These are phyloP conservation scores for Kluyveromyces nonfermentans DNA, from an alignment of 805 yeast species.

Conservation along the genomic window DNA sequence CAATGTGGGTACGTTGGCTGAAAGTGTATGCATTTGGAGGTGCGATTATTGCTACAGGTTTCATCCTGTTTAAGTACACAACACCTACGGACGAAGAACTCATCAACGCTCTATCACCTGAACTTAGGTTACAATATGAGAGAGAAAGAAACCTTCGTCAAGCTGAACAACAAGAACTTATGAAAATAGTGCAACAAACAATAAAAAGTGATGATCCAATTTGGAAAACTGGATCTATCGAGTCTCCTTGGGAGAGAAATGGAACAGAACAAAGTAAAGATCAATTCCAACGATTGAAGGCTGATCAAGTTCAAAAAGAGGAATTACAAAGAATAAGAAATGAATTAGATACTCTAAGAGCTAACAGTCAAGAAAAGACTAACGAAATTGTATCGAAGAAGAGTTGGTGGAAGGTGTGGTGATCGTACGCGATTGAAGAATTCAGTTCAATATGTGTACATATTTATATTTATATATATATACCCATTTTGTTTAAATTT, in stretches of 20 bases:
- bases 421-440: background rate
- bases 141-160: slow-evolving; percentile 50
- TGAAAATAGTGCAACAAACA: slow-evolving; percentile 56
- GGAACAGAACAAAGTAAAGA: slow-evolving; percentile 26
- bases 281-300: slow-evolving; percentile 34
- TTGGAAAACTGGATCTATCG: slow-evolving; percentile 69
- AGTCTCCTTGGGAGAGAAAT: slow-evolving; percentile 52
- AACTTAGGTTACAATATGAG: slow-evolving; percentile 67
- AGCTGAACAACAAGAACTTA: slow-evolving; percentile 59
- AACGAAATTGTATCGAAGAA: slow-evolving; percentile 24
- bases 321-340: slow-evolving; percentile 24
- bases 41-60: slow-evolving; percentile 67
- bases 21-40: slow-evolving; percentile 51
- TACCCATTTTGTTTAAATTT: background rate
- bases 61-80: slow-evolving; percentile 56
- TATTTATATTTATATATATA: slow-evolving; percentile 4
- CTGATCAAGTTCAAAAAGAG: slow-evolving; percentile 25
- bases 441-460: background rate
- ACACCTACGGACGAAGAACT: slow-evolving; percentile 82
- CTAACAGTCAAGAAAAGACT: slow-evolving; percentile 31
- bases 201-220: slow-evolving; percentile 65
- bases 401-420: slow-evolving; percentile 29
- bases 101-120: slow-evolving; percentile 69
- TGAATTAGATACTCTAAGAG: slow-evolving; percentile 35
- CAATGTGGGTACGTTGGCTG: slow-evolving; percentile 52